phyloP scores from a whole-genome alignment of 306 rosid genomes.

The Lagenaria siceraria region DNA sequence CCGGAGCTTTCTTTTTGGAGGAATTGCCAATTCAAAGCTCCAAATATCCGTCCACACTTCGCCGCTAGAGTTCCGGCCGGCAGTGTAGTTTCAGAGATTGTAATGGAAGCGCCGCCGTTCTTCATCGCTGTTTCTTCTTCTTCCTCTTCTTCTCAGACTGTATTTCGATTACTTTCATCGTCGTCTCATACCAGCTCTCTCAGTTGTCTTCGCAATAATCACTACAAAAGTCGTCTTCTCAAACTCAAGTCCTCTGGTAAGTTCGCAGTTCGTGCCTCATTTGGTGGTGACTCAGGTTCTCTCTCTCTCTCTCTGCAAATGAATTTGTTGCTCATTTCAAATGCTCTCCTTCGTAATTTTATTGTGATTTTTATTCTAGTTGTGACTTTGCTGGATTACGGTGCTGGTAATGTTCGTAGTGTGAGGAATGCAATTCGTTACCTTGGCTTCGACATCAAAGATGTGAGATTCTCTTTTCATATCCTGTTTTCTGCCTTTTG shows the following conservation, averaged over 20 bases:
- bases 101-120: constrained; percentile 72
- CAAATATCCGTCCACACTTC: background rate
- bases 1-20: background rate
- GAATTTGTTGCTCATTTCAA: background rate
- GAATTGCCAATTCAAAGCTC: background rate
- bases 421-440: constrained; percentile 69
- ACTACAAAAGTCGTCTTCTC: constrained; percentile 3
- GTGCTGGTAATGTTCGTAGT: constrained; percentile 94
- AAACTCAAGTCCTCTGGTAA: constrained; percentile 23
- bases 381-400: constrained; percentile 86
- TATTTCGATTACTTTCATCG: constrained; percentile 15
- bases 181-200: constrained; percentile 40
- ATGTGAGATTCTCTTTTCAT: constrained; percentile 27
- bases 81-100: background rate
- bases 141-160: constrained; percentile 6
- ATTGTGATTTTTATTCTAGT: constrained; percentile 17
- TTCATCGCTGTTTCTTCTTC: constrained; percentile 11
- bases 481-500: background rate
- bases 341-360: background rate
- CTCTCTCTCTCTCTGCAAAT: background rate
- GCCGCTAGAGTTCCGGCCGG: background rate
- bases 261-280: constrained; percentile 62
- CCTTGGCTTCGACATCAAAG: constrained; percentile 81
- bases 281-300: constrained; percentile 47
- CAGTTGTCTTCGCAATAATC: constrained; percentile 23